Conservation (phyloP, 345 rosid genomes). For the Aegle marmelos region DNA sequence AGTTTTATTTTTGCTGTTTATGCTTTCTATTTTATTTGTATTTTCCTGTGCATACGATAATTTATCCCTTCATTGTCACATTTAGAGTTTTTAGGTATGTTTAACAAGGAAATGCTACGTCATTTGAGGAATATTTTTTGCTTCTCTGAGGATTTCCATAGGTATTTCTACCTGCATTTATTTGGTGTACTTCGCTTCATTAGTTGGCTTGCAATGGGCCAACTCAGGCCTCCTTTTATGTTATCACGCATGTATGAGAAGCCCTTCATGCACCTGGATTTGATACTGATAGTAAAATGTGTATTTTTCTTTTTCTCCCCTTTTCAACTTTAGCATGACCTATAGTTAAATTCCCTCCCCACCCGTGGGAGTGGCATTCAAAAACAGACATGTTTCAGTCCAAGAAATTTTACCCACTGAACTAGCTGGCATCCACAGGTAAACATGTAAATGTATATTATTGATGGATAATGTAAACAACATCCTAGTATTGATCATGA, state of each 20-base stretch:
- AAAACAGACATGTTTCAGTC: neutral
- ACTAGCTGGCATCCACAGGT: too few species aligned
- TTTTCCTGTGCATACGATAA: neutral
- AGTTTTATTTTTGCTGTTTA: neutral
- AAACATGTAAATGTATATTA: too few species aligned
- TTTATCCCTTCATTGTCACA: neutral
- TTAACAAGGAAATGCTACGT: neutral
- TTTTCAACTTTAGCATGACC: neutral
- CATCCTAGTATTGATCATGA: neutral
- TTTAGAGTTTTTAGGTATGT: neutral
- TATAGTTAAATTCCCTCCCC: neutral
- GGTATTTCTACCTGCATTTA: neutral
- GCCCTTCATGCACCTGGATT: neutral
- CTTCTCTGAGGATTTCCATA: neutral
- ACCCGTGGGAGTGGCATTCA: neutral
- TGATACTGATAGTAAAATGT: neutral
- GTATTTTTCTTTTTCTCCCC: too few species aligned
- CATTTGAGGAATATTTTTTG: neutral
- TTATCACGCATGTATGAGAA: neutral
- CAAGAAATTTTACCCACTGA: too few species aligned
- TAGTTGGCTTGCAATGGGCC: neutral
- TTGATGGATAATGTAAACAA: neutral
- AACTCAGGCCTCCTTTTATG: neutral
- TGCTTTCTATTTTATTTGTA: slow-evolving; percentile 2
- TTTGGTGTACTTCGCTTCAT: neutral